Conservation (phyloP, 2,329 filamentous ascomycete genomes). For the Pestalotiopsis sp. region DNA sequence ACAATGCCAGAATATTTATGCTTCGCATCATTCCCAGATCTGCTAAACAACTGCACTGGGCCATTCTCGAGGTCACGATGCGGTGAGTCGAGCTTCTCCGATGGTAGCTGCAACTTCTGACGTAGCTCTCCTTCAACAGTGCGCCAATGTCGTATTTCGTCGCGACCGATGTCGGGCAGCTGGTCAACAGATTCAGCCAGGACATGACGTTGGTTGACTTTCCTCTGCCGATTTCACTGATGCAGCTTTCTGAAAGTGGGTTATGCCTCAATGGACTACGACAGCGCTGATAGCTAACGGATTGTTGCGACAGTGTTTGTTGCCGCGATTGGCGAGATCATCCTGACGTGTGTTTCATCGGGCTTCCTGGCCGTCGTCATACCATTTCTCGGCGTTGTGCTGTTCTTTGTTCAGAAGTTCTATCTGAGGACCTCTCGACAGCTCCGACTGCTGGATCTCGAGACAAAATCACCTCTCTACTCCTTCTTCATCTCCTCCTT, state of each 20-base stretch:
- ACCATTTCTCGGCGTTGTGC: not conserved
- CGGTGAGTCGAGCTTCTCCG: not conserved
- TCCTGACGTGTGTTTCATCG: slow-evolving; percentile 7
- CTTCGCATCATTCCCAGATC: slow-evolving; percentile 4
- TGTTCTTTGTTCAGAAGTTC: slow-evolving; percentile 9
- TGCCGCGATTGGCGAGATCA: not conserved
- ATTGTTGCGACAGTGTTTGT: not conserved
- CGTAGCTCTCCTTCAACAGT: not conserved
- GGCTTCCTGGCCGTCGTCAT: slow-evolving; percentile 6
- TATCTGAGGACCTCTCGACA: slow-evolving; percentile 10
- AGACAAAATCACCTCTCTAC: slow-evolving; percentile 7
- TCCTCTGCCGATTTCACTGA: slow-evolving; percentile 4
- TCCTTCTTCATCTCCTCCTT: slow-evolving; percentile 12
- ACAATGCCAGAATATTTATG: not conserved
- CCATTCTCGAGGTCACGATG: slow-evolving; percentile 4
- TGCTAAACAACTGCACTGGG: slow-evolving; percentile 2
- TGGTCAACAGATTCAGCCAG: slow-evolving; percentile 9
- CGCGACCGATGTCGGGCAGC: slow-evolving; percentile 4
- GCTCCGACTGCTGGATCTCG: slow-evolving; percentile 9
- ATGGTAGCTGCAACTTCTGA: not conserved
- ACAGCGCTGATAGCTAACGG: not conserved
- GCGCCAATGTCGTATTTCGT: slow-evolving; percentile 9
- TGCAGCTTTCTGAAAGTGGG: slow-evolving; percentile 5
- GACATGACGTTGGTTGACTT: slow-evolving; percentile 11
- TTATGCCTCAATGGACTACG: not conserved